Conservation (phyloP, 2,329 filamentous ascomycete species). For the Fusarium sp. region DNA sequence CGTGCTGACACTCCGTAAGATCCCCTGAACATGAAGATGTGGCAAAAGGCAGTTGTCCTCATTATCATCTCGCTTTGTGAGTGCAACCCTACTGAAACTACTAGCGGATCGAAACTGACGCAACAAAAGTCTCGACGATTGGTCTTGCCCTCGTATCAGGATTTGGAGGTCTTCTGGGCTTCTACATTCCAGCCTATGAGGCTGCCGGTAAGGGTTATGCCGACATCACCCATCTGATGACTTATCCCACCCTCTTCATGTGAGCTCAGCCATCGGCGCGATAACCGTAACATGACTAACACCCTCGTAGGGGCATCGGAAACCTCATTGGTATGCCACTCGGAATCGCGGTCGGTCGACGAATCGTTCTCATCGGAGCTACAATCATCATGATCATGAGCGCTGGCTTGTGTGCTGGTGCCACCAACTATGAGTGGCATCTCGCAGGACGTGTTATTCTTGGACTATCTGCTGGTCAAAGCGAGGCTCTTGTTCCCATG, state of each 20-base stretch:
- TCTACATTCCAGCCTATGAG: constrained; percentile 17
- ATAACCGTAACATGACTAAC: neutral
- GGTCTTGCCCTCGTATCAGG: constrained; percentile 18
- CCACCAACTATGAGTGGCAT: constrained; percentile 41
- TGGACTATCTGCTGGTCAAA: constrained; percentile 38
- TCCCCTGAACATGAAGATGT: constrained; percentile 42
- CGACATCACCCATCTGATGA: constrained; percentile 25
- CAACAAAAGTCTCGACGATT: constrained; percentile 11
- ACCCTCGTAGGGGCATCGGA: constrained; percentile 25
- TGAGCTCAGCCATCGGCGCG: neutral
- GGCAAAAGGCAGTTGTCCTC: constrained; percentile 37
- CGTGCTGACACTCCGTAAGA: constrained; percentile 25
- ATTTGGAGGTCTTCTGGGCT: constrained; percentile 20
- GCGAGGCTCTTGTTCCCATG: constrained; percentile 31
- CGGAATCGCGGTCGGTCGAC: constrained; percentile 38
- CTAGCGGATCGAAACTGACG: too few species aligned
- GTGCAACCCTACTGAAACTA: neutral
- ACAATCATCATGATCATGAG: constrained; percentile 40
- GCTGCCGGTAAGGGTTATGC: constrained; percentile 21
- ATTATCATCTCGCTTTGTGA: constrained; percentile 37
- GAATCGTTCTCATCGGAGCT: constrained; percentile 37
- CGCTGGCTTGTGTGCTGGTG: constrained; percentile 30
- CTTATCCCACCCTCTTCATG: constrained; percentile 23
- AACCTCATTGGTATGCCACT: constrained; percentile 42
- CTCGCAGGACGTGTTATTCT: constrained; percentile 33